Percentiles rank a stretch among this genome's conserved stretches.
These are phyloP conservation scores for Cercospora sp. DNA, from an alignment of 2,329 filamentous ascomycete genomes.

Conservation along the genomic window DNA sequence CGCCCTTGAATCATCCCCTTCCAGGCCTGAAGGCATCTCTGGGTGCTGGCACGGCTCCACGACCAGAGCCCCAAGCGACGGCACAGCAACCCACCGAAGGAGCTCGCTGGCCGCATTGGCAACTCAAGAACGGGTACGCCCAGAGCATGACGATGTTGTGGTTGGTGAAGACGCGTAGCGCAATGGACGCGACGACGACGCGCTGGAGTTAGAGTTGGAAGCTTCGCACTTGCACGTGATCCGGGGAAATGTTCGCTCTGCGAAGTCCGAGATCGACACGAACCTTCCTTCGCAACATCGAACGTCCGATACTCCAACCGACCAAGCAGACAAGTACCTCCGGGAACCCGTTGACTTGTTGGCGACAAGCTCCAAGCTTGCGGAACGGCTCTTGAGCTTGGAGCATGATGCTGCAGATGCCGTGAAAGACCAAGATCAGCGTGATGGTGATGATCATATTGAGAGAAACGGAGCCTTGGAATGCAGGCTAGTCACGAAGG, in stretches of 20 bases:
- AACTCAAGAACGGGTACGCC: background rate
- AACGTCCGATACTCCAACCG: background rate
- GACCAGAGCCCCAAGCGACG: background rate
- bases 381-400: background rate
- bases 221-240: background rate
- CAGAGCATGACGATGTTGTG: background rate
- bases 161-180: background rate
- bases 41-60: background rate
- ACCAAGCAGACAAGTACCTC: background rate
- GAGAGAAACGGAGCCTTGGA: background rate
- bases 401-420: background rate
- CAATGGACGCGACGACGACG: background rate
- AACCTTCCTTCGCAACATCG: background rate
- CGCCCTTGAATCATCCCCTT: background rate
- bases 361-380: background rate
- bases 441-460: background rate
- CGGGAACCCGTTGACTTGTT: background rate
- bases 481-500: background rate
- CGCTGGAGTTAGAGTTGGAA: background rate
- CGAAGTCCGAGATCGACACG: background rate
- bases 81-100: background rate
- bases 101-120: background rate
- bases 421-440: background rate
- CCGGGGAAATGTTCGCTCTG: background rate
- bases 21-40: background rate